Conservation (phyloP, 2,329 filamentous ascomycete genomes). For the Hypoxylon sp. region DNA sequence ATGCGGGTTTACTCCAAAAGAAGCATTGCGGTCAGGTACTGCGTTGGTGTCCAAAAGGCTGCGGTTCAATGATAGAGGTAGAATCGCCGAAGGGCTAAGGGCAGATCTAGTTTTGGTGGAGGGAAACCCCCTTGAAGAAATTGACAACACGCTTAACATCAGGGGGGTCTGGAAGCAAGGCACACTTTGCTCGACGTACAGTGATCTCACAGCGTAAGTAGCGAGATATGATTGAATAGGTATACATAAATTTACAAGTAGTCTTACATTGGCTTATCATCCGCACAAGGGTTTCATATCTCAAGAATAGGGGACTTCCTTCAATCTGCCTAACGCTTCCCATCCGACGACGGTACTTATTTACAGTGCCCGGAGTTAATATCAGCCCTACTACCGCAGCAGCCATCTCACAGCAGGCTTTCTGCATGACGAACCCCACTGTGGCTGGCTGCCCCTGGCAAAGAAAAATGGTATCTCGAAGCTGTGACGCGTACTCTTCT, state of each 20-base stretch:
- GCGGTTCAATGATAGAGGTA: conserved; percentile 33
- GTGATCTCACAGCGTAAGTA: conserved; percentile 10
- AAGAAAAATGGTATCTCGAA: too few species aligned
- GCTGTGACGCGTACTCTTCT: too few species aligned
- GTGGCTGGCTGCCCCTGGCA: too few species aligned
- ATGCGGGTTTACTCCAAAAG: conserved; percentile 40
- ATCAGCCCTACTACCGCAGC: too few species aligned
- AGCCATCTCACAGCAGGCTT: too few species aligned
- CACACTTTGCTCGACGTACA: conserved; percentile 27
- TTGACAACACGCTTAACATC: conserved; percentile 39
- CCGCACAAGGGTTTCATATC: too few species aligned
- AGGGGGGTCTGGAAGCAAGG: conserved; percentile 40
- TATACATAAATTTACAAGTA: not conserved
- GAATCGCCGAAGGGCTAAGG: conserved; percentile 34
- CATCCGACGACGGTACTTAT: too few species aligned
- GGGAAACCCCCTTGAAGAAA: conserved; percentile 41
- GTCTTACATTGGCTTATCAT: too few species aligned
- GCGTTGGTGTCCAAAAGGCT: conserved; percentile 35
- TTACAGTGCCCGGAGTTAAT: too few species aligned
- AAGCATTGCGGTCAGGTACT: conserved; percentile 33
- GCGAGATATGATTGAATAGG: not conserved
- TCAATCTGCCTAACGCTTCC: too few species aligned
- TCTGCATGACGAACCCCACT: too few species aligned
- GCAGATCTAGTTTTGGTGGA: conserved; percentile 41
- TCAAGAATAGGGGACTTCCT: too few species aligned